These are phyloP conservation scores for Knufia fluminis DNA, from an alignment of 2,329 filamentous ascomycete species.

Conservation along the genomic window DNA sequence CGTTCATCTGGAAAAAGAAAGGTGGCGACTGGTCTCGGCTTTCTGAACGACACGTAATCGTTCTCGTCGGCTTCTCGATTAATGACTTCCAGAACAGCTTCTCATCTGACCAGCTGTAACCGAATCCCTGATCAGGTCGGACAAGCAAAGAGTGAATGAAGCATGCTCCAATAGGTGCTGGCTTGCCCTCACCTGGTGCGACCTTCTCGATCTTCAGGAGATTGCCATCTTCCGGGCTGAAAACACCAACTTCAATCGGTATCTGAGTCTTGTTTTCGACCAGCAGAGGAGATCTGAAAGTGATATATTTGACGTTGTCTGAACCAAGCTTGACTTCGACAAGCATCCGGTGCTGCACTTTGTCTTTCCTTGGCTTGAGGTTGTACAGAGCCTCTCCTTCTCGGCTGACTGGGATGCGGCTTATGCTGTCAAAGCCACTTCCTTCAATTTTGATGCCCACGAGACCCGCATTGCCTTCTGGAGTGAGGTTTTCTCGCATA, in stretches of 20 bases:
- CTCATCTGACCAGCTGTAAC: constrained; percentile 89
- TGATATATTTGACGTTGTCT: constrained; percentile 98
- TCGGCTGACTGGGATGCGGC: constrained; percentile 80
- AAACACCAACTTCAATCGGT: constrained; percentile 85
- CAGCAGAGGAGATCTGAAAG: constrained; percentile 78
- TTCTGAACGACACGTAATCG: constrained; percentile 81
- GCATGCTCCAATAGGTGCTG: constrained; percentile 83
- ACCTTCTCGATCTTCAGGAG: constrained; percentile 98
- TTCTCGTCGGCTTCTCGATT: constrained; percentile 71
- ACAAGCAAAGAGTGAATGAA: constrained; percentile 82
- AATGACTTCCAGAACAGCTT: constrained; percentile 88
- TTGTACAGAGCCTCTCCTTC: constrained; percentile 90
- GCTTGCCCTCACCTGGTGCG: constrained; percentile 76
- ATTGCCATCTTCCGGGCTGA: constrained; percentile 76
- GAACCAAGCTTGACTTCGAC: constrained; percentile 85
- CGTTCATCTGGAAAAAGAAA: constrained; percentile 95
- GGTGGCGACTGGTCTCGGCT: constrained; percentile 65
- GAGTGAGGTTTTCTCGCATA: constrained; percentile 83
- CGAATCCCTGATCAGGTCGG: constrained; percentile 89
- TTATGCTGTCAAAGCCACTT: constrained; percentile 85
- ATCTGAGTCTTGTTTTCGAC: constrained; percentile 97
- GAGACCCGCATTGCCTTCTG: constrained; percentile 69
- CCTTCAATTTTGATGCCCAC: constrained; percentile 80
- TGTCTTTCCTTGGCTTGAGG: constrained; percentile 75
- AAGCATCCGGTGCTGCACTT: constrained; percentile 76